Base-by-base conservation (phyloP, 352 stramenopile species). In the Pythium chondricola region DNA sequence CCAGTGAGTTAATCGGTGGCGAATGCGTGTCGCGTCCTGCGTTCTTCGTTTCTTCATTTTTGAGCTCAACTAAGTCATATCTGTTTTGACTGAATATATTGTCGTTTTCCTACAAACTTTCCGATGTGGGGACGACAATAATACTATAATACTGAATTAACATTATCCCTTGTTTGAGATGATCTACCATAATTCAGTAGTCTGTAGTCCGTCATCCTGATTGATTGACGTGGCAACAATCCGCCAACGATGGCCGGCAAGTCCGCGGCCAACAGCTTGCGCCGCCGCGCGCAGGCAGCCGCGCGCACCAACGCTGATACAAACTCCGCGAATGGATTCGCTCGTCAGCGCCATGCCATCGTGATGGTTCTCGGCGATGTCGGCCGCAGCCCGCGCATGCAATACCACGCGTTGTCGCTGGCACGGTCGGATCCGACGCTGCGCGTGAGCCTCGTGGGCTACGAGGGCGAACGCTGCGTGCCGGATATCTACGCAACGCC, bases 331-430 rank as follows among this genome's bases (percentile, higher is more conserved):
- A n/a, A n/a, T 17, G n/a, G n/a, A 6, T 31, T 30, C 8, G 8
- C 18, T 1, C 27, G 21, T 6, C 27, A 43, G 31, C 76, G 73
- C 32, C 85, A 96, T 49, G 80, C 78, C n/a, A 69, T 95, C 9
- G 88, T 98, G 36, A 72, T 98, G 65, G 93, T 98, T 29, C 71
- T 98, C 17, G 93, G 93, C 17, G 93, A 98, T 61, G 71, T 99
- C 1, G 97, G 97, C 6, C 82, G 96, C 58, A 98, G 91, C 52
- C 97, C 97, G 40, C 87, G 97, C 17, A 99, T 99, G 97, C 97
- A 99, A 69, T 99, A 99, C 69, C 97, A 99, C 67, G 88, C 93
- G 30, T 55, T 97, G 27, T 99, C 95, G 16, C 68, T 99, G 10
- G 81, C 97, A 17, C 67, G 88, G 13, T 63, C 85, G 56, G 67